Base-by-base conservation (phyloP, 768 basidiomycete genomes). In the Coprinellus aureogranulatus region DNA sequence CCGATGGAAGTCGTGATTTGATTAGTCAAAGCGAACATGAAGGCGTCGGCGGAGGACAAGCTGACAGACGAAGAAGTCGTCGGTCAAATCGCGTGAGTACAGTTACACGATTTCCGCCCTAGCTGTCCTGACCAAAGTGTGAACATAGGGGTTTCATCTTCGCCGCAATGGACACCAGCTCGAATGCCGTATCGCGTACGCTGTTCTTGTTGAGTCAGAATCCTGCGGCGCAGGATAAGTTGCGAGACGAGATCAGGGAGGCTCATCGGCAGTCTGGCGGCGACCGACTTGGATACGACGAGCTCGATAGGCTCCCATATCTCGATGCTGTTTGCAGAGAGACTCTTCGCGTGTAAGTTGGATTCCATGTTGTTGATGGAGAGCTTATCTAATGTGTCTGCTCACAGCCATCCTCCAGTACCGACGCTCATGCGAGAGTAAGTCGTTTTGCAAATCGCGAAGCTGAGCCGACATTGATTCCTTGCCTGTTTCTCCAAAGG, bases 311-410 rank as follows among this genome's bases (percentile, higher is more conserved):
- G 1, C 60, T 68, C 5, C 68, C 67, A 2, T 65, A 62, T 31
- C 61, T 68, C 25, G 67, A 68, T 41, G 63, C 67, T 12, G 53
- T 66, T 6, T 66, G 64, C 31, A 59, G 64, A 10, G 66, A 80
- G 58, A 78, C 77, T 0, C 58, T 76, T 8, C 66, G 80, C 48
- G 51, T 77, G 75, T 77, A 59, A 53, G 74, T 61, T 2, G 0
- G 12, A n/a, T 28, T 30, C 47, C 4, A 4, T 20, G 40, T 39
- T 18, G 12, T 52, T 47, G 22, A 37, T 39, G 22, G 18, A 3
- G 20, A 16, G 2, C 25, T 25, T 22, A 41, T 16, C 8, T 25
- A 31, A 11, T 41, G 39, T 26, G 25, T 46, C 54, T 16, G 28
- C 39, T 31, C 54, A 20, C 45, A 64, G 67, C 26, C 63, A 64